Base-by-base conservation (phyloP, 2,329 filamentous ascomycete genomes). In the Claviceps sorghi region DNA sequence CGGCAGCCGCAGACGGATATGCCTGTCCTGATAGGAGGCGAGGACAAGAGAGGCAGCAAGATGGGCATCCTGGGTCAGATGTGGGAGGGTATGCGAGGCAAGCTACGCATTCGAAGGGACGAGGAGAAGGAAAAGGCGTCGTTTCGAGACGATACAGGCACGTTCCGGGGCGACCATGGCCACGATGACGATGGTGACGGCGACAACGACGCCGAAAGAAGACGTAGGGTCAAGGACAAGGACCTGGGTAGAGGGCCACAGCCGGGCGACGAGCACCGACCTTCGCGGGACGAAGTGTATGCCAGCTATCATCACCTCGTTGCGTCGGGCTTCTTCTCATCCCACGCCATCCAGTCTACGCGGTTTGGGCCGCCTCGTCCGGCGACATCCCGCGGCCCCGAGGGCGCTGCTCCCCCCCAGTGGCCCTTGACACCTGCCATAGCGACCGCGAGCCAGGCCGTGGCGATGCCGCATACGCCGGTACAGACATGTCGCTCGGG, bases 321-420 rank as follows among this genome's bases (percentile, higher is more conserved):
- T 58, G 72, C 75, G 2, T 72, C 72, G 6, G 78, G 78, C 54
- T 81, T 81, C 71, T 81, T 81, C 62, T 69, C 73, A 47, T 68
- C 73, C 26, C 77, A 79, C 56, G 77, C 77, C 50, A 80, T 80
- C 55, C 73, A 76, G 55, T 78, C 76, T 4, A 77, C 75, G 1
- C 69, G 78, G 3, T 53, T 43, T 26, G 55, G 30, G 21, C 56
- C 48, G 48, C 55, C 45, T 45, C 51, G 60, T 49, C 53, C 43
- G 17, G 10, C 15, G 8, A 56, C 36, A 52, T 54, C 32, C 53
- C 58, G 3, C 55, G 59, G 8, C 50, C 54, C 58, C 19, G 54
- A 56, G 7, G 55, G 41, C 45, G n/a, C 30, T 15, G 30, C 45
- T 11, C 56, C 52, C 40, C 56, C 57, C 11, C 62, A 60, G 49